Base-by-base conservation (phyloP, 73 alveolate species). In the Paramecium caudatum region DNA sequence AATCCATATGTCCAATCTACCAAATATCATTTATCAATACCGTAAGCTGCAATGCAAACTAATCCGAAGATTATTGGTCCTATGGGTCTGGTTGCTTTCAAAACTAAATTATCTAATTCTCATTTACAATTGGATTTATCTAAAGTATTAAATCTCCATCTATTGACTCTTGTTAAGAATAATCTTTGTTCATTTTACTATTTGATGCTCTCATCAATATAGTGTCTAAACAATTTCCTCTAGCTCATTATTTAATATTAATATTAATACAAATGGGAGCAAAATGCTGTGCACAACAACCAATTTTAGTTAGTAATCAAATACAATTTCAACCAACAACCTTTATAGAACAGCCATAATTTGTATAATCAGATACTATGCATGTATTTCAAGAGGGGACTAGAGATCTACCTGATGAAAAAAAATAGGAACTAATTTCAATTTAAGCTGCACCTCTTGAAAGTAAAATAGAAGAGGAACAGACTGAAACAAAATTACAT, bases 1-100 rank as follows among this genome's bases (percentile, higher is more conserved):
- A 83, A 83, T 4, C 91, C 91, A 12, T 83, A 83, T n/a, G 91
- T 83, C 91, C 91, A 83, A 50, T 83, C 91, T 83, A 33, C 23
- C n/a, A 10, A 25, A 55, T 27, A 13, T n/a, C 49, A 34, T 16
- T 25, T 17, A 27, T 7, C 1, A 17, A 3, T 45, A 83, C 91
- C 91, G 36, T 83, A 83, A 50, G 55, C 74, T 15, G 62, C 49
- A 6, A 83, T 30, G 45, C 45, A 25, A 83, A 43, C 47, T 37
- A 47, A 65, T 21, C 82, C 61, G 41, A 83, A 46, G 9, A 83
- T n/a, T 5, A 83, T 17, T 16, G 91, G 91, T 83, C 55, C 61
- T 19, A 83, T 36, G 86, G 82, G 82, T 83, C 82, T 83, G 39
- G 85, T 46, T 19, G 91, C 82, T 83, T 83, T 83, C 82, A 25